Evolutionary conservation across 352 stramenopile species (phyloP).

Genomic region (Phytopythium aichiense): DNA sequence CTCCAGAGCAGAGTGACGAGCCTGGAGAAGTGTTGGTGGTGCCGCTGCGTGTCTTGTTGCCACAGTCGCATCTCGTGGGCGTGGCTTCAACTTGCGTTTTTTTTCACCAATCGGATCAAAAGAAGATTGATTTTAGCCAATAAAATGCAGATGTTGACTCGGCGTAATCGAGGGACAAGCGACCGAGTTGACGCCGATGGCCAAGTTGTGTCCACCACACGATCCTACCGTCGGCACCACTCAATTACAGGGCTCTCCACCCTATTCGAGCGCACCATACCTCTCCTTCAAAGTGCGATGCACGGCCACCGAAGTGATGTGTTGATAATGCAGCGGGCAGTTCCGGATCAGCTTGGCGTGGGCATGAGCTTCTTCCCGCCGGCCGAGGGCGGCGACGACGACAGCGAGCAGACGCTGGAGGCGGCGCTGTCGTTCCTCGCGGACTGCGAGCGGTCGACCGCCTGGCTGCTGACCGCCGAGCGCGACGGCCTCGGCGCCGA

Average conservation of each 20-base stretch:
- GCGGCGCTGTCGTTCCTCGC: slow-evolving; percentile 36
- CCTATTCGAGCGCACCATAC: background rate
- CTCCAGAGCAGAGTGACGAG: background rate
- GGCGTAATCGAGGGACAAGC: background rate
- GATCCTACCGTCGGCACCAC: no score
- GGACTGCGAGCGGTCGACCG: slow-evolving; percentile 31
- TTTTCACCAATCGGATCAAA: background rate
- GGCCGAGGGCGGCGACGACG: slow-evolving; percentile 10
- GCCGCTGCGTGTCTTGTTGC: background rate
- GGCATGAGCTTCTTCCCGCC: slow-evolving; percentile 8
- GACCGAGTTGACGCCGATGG: background rate
- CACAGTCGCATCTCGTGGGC: background rate
- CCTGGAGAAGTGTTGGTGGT: background rate
- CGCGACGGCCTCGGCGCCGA: slow-evolving; percentile 4
- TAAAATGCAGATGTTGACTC: background rate
- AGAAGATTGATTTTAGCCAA: background rate
- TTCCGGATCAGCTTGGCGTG: background rate
- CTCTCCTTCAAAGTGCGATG: background rate
- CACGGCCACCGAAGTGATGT: no score
- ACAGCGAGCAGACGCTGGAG: slow-evolving; percentile 23
- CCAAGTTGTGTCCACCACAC: background rate
- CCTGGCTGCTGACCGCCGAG: slow-evolving; percentile 23
- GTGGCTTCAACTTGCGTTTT: background rate
- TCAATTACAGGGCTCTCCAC: no score
- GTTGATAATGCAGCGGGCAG: no score